phyloP scores from a whole-genome alignment of 2,329 filamentous ascomycete genomes.

The Annulohypoxylon truncatum region DNA sequence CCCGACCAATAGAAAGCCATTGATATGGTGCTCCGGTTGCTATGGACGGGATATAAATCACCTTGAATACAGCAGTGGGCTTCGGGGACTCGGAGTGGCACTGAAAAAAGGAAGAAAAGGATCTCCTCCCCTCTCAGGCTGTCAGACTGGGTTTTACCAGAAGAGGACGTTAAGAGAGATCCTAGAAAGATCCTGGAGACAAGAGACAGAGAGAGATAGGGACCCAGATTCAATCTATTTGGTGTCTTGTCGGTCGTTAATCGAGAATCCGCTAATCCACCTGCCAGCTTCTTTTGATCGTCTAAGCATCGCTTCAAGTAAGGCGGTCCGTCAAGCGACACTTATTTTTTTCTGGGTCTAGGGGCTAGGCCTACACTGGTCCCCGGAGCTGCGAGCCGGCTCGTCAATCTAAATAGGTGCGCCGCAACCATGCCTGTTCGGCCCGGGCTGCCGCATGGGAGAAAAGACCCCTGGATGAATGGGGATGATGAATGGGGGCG shows the following conservation, averaged over 20 bases:
- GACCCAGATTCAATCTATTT: conserved; percentile 38
- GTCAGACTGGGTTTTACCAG: conserved; percentile 1
- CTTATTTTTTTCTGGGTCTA: not conserved
- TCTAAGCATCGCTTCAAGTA: conserved; percentile 33
- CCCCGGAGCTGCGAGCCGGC: conserved; percentile 49
- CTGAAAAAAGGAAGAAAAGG: conserved; percentile 20
- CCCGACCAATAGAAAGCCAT: conserved; percentile 43
- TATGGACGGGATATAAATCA: conserved; percentile 26
- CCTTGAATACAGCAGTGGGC: conserved; percentile 9
- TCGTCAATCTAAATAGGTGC: conserved; percentile 48
- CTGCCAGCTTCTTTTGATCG: conserved; percentile 30
- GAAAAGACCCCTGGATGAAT: conserved; percentile 35
- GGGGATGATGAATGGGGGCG: conserved; percentile 3
- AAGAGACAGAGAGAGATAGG: not conserved
- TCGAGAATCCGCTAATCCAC: conserved; percentile 14
- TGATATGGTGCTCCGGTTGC: conserved; percentile 32
- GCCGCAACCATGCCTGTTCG: conserved; percentile 46
- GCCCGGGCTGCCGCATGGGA: conserved; percentile 50
- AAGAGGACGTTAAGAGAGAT: not conserved
- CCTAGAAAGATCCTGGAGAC: not conserved
- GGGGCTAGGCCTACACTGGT: conserved; percentile 31
- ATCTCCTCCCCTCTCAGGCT: not conserved
- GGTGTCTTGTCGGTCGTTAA: conserved; percentile 16
- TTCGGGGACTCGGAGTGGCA: conserved; percentile 31
- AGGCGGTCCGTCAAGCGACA: conserved; percentile 43